A percentile compares a stretch with the other conserved stretches of the same genome.
Evolutionary conservation across 2,329 filamentous ascomycete species (phyloP).

Genomic region (Claviceps sp.): DNA sequence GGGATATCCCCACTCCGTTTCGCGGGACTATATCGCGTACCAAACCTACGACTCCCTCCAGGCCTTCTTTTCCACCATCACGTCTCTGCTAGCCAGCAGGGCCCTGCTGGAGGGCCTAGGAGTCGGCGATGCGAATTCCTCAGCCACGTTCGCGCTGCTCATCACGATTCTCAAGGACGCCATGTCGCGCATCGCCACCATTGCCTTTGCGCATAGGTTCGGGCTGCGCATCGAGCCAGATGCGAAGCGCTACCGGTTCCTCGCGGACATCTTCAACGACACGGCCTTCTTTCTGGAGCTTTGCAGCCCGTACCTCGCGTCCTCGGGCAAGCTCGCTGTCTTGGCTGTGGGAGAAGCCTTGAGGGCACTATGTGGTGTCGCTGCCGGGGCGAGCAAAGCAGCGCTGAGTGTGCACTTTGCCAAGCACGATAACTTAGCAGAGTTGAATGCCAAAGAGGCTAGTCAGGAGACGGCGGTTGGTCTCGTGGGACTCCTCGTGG

Average conservation of each 20-base stretch:
- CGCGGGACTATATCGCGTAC: conserved; percentile 68
- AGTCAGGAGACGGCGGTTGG: conserved; percentile 92
- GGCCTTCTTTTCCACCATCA: conserved; percentile 74
- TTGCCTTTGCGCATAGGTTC: conserved; percentile 70
- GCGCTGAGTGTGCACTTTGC: conserved; percentile 89
- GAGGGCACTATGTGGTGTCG: conserved; percentile 67
- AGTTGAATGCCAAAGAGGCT: conserved; percentile 89
- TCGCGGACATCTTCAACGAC: conserved; percentile 84
- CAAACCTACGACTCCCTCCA: conserved; percentile 63
- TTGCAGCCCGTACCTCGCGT: conserved; percentile 59
- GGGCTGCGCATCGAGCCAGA: conserved; percentile 78
- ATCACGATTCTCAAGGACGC: conserved; percentile 74
- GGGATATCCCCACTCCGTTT: conserved; percentile 81
- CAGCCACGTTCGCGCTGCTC: conserved; percentile 68
- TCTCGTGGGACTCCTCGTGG: conserved; percentile 72
- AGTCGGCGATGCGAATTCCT: conserved; percentile 66
- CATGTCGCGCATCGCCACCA: conserved; percentile 70
- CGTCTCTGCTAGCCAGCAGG: conserved; percentile 63
- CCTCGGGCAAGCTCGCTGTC: conserved; percentile 33
- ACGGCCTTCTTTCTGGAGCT: conserved; percentile 76
- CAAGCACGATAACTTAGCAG: conserved; percentile 70
- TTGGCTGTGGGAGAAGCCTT: conserved; percentile 38
- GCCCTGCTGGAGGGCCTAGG: conserved; percentile 72
- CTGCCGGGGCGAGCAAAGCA: conserved; percentile 80
- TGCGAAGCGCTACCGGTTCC: conserved; percentile 77